Base-by-base conservation (phyloP, 2,329 filamentous ascomycete species). In the Parascedosporium putredinis region DNA sequence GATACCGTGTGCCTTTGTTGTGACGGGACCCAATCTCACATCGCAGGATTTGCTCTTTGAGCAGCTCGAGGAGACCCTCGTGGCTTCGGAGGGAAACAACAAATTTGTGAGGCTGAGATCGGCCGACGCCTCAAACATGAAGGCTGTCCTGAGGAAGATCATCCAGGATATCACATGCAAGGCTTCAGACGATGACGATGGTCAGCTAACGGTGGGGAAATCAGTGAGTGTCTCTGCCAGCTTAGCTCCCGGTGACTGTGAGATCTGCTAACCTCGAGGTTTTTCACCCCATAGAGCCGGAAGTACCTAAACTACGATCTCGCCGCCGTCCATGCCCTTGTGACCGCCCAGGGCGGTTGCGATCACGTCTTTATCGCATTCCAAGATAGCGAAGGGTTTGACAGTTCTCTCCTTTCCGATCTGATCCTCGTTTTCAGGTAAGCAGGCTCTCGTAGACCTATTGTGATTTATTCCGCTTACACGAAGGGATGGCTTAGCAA, bases 301-400 rank as follows among this genome's bases (percentile, higher is more conserved):
- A 81, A 78, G 61, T 77, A 86, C 52, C 73, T 91, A 2, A 84
- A 87, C 57, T 93, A 91, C 61, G 88, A 93, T 59, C 73, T 93
- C 14, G 83, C 86, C 57, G 79, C 84, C 22, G 65, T 93, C 25
- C 68, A 81, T 53, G 73, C 77, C 23, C 81, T 77, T 62, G 70
- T 81, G 12, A 72, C 71, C 52, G 67, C 71, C 7, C 73, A 75
- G 33, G 62, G 65, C 22, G 33, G 38, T 12, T 74, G 74, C 25
- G 65, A 75, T 36, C 79, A 80, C 56, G 75, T 91, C 8, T 75
- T 88, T 47, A 70, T 94, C 45, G 80, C 84, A 0, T 81, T 93
- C 52, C 83, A 89, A 61, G 87, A 93, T 59, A 88, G 85, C 54
- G 88, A 93, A 64, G 86, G 83, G 0, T 90, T 93, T 59, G 86